Evolutionary conservation across 257 asterid genomes (phyloP).

Genomic region (Solanum bulbocastanum): DNA sequence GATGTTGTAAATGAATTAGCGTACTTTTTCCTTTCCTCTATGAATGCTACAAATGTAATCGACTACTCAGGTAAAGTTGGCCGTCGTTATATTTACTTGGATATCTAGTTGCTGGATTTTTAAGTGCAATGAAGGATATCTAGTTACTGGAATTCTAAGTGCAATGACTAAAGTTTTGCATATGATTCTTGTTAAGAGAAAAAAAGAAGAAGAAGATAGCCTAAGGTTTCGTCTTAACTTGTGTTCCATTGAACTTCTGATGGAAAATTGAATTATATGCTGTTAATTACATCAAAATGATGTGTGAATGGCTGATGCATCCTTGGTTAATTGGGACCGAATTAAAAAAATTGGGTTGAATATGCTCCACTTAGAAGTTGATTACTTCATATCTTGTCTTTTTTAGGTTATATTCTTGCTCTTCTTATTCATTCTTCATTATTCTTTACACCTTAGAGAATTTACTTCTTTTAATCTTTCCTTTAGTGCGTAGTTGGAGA

Average conservation of each 20-base stretch:
- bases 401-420: background rate
- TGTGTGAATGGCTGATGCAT: background rate
- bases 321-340: background rate
- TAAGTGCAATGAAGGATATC: background rate
- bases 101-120: background rate
- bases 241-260: background rate
- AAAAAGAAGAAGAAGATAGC: background rate
- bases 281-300: background rate
- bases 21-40: background rate
- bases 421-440: background rate
- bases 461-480: background rate
- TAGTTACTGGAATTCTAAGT: background rate
- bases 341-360: background rate
- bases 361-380: background rate
- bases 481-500: conserved; percentile 25
- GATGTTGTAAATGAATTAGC: background rate
- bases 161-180: background rate
- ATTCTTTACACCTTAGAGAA: background rate
- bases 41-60: background rate
- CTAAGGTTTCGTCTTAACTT: background rate
- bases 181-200: background rate
- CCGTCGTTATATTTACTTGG: background rate
- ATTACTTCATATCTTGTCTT: background rate
- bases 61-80: background rate
- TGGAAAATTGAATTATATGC: background rate